A percentile compares a stretch with the other conserved stretches of the same genome.
Evolutionary conservation across 1,284 basidiomycete species (phyloP).

Genomic region (Ganoderma sinense): DNA sequence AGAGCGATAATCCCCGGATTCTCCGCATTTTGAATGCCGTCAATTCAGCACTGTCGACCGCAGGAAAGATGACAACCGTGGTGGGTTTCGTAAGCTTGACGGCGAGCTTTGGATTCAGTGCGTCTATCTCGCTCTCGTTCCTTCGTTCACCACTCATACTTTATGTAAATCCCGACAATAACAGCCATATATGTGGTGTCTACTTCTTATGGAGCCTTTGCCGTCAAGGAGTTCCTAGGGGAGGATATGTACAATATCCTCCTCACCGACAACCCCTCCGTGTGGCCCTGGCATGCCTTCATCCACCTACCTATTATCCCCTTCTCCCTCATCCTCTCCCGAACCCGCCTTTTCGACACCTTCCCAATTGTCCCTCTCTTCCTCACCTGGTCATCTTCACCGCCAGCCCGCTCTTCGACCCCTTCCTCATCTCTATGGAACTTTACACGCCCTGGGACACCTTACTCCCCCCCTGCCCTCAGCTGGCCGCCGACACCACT

Average conservation of each 20-base stretch:
- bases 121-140: constrained; percentile 24
- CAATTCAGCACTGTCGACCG: constrained; percentile 54
- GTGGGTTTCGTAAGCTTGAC: constrained; percentile 53
- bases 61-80: constrained; percentile 59
- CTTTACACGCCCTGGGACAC: constrained; percentile 10
- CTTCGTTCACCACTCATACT: background rate
- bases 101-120: constrained; percentile 50
- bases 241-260: constrained; percentile 66
- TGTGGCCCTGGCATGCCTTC: constrained; percentile 77
- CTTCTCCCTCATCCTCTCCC: constrained; percentile 61
- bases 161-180: background rate
- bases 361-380: constrained; percentile 64
- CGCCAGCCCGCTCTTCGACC: constrained; percentile 43
- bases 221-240: constrained; percentile 73
- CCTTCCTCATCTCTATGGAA: constrained; percentile 6
- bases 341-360: constrained; percentile 56
- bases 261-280: constrained; percentile 66
- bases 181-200: constrained; percentile 68
- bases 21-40: constrained; percentile 57
- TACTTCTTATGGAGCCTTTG: constrained; percentile 76
- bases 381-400: constrained; percentile 68
- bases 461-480: constrained; percentile 28
- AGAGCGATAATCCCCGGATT: constrained; percentile 63
- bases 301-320: constrained; percentile 75
- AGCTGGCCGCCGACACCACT: constrained; percentile 73